phyloP scores from a whole-genome alignment of 2,329 filamentous ascomycete genomes.

The Colletotrichum karsti region DNA sequence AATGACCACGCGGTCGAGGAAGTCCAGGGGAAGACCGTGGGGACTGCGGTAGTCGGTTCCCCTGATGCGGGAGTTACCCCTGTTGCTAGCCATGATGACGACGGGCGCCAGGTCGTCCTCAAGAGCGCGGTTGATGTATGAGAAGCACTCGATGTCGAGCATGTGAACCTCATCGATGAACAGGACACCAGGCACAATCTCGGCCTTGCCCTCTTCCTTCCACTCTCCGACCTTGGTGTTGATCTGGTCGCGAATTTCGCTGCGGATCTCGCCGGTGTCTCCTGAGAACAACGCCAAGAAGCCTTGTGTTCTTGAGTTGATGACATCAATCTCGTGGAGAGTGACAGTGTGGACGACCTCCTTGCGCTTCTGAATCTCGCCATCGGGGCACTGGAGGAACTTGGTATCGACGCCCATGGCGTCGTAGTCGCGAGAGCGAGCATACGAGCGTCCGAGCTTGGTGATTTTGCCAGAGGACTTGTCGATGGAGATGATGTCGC shows the following conservation, averaged over 20 bases:
- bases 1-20: constrained; percentile 95
- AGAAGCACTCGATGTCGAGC: constrained; percentile 99
- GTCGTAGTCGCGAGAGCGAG: constrained; percentile 95
- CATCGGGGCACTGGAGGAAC: constrained; percentile 96
- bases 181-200: constrained; percentile 94
- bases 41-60: constrained; percentile 94
- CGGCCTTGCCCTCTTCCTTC: constrained; percentile 99
- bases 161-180: constrained; percentile 99
- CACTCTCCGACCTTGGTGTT: constrained; percentile 99
- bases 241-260: constrained; percentile 97
- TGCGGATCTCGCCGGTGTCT: constrained; percentile 96
- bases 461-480: constrained; percentile 98
- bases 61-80: constrained; percentile 88
- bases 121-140: constrained; percentile 95
- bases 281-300: constrained; percentile 97
- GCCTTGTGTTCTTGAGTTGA: constrained; percentile 98
- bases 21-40: constrained; percentile 93
- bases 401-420: constrained; percentile 99
- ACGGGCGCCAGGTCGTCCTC: constrained; percentile 95
- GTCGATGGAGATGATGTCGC: constrained; percentile 98
- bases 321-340: constrained; percentile 98
- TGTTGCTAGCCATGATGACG: constrained; percentile 99
- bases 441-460: constrained; percentile 94
- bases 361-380: constrained; percentile 95
- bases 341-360: constrained; percentile 97